Conservation (phyloP, 345 rosid genomes). For the Combretum micranthum region DNA sequence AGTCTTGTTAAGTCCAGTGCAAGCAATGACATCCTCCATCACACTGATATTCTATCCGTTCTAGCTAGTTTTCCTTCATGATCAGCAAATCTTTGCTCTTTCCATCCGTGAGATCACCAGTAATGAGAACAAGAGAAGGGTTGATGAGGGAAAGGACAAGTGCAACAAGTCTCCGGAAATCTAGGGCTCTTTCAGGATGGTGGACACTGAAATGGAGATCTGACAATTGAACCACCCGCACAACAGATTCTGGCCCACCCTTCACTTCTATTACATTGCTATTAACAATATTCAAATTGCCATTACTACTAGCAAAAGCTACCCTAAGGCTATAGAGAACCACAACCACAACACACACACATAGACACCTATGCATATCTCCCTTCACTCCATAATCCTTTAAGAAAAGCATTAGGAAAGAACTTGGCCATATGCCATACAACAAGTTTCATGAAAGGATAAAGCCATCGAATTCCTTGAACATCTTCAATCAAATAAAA, state of each 20-base stretch:
- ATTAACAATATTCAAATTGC: too few species aligned
- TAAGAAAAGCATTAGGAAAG: too few species aligned
- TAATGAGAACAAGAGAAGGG: conserved; percentile 81
- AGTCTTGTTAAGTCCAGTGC: conserved; percentile 65
- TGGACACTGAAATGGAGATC: conserved; percentile 98
- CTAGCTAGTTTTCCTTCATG: conserved; percentile 81
- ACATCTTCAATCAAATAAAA: too few species aligned
- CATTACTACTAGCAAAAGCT: too few species aligned
- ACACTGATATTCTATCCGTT: conserved; percentile 75
- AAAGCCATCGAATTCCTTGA: too few species aligned
- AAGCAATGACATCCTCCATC: conserved; percentile 55
- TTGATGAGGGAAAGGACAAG: conserved; percentile 68
- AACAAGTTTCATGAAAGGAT: too few species aligned
- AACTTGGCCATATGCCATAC: too few species aligned
- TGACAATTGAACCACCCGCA: conserved; percentile 92
- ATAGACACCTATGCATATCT: too few species aligned
- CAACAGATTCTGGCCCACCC: conserved; percentile 59
- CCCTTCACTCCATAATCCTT: too few species aligned
- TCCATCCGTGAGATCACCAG: conserved; percentile 98
- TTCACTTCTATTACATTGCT: conserved; percentile 36
- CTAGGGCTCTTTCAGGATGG: conserved; percentile 73
- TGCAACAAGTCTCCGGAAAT: conserved; percentile 49
- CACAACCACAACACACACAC: too few species aligned
- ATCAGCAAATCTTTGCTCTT: conserved; percentile 75
- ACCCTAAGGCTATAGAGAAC: too few species aligned